These are phyloP conservation scores for Lophiotrema nucula DNA, from an alignment of 495 filamentous ascomycete genomes.

Conservation along the genomic window DNA sequence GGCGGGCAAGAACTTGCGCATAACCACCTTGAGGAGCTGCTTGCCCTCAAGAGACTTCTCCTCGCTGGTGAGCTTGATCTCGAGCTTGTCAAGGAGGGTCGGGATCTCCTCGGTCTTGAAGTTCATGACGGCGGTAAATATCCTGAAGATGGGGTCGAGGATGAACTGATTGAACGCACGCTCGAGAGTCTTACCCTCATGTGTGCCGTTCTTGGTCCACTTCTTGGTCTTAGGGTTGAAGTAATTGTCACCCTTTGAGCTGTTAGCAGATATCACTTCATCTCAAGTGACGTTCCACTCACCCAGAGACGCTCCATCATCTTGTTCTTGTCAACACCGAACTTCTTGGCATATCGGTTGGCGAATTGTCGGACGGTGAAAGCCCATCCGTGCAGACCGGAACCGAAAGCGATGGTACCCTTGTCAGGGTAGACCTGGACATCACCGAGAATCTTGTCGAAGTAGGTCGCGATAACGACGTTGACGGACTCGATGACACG, in stretches of 20 bases:
- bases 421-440: constrained; percentile 95
- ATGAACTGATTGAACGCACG: constrained; percentile 99
- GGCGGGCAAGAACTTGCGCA: constrained; percentile 97
- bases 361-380: constrained; percentile 99
- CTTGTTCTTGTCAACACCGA: constrained; percentile 98
- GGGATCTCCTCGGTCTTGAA: constrained; percentile 94
- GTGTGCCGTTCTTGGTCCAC: constrained; percentile 82
- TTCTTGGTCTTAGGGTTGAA: constrained; percentile 99
- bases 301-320: constrained; percentile 99
- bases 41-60: constrained; percentile 97
- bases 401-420: constrained; percentile 98
- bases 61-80: constrained; percentile 79
- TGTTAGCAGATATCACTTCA: neutral
- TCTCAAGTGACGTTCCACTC: too few relatives aligned
- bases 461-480: constrained; percentile 98
- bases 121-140: constrained; percentile 94
- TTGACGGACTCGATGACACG: constrained; percentile 99
- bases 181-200: constrained; percentile 86
- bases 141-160: constrained; percentile 98
- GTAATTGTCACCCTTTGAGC: constrained; percentile 84
- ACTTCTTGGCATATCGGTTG: constrained; percentile 96
- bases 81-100: constrained; percentile 82
- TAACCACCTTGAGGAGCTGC: constrained; percentile 91
- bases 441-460: constrained; percentile 95
- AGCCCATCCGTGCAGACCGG: constrained; percentile 99